Evolutionary conservation across 148 eudicot genomes (phyloP).

Genomic region (Gaultheria prostrata): DNA sequence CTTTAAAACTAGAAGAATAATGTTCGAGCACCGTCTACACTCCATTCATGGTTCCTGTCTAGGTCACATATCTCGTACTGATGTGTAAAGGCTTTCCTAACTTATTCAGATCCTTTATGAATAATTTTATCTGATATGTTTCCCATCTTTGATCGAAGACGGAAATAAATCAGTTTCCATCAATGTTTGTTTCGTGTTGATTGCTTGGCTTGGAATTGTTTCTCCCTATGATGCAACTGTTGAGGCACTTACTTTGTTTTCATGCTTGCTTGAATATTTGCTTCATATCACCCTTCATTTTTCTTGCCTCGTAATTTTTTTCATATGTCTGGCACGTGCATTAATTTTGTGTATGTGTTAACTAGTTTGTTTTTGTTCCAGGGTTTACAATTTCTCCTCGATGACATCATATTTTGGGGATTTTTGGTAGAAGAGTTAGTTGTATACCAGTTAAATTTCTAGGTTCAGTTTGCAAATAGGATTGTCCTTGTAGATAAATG

Average conservation of each 20-base stretch:
- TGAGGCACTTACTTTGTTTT: background rate
- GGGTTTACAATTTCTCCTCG: slow-evolving; percentile 26
- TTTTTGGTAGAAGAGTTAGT: slow-evolving; percentile 20
- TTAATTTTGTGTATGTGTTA: background rate
- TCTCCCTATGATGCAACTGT: background rate
- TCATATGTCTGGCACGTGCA: background rate
- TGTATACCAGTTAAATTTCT: slow-evolving; percentile 4
- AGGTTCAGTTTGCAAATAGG: slow-evolving; percentile 28
- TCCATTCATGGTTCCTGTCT: no score
- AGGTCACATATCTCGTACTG: no score
- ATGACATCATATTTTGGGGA: slow-evolving; percentile 10
- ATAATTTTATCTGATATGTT: background rate
- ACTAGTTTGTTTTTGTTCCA: slow-evolving; percentile 19
- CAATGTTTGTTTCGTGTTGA: background rate
- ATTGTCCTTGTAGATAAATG: slow-evolving; percentile 29
- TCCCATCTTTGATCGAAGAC: background rate
- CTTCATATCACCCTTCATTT: background rate
- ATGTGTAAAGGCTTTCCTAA: no score
- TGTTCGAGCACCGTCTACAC: background rate
- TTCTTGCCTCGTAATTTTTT: background rate
- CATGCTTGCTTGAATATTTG: background rate
- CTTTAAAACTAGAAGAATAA: background rate
- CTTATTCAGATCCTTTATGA: background rate
- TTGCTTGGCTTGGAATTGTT: background rate
- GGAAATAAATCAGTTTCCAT: background rate